Base-by-base conservation (phyloP, 768 basidiomycete species). In the Collybiopsis luxurians region DNA sequence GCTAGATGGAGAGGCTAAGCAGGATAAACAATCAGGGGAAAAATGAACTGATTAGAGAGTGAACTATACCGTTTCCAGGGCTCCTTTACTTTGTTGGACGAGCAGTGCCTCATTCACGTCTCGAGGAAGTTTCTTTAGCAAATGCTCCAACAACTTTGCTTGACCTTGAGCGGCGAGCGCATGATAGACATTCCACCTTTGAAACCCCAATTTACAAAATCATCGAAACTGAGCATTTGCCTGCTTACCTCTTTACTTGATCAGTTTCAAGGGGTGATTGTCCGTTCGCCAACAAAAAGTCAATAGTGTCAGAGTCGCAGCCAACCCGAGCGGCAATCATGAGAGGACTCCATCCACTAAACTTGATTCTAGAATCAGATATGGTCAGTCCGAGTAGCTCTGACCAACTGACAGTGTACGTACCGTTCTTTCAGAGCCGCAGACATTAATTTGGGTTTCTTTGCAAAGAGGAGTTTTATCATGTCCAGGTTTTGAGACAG, bases 121-220 rank as follows among this genome's bases (percentile, higher is more conserved):
- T 19, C 67, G 66, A n/a, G 84, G 81, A 2, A 87, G 72, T 57
- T 79, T 80, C 12, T 74, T 64, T 4, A 84, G 63, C 1, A 83
- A 62, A 61, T 81, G 73, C 27, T 75, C 65, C 13, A 85, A 62
- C 19, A 75, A 57, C 2, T 71, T 64, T 4, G 60, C 56, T 10
- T 71, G 45, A 40, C 67, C 68, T 0, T 54, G 47, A 0, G 61
- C 38, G 61, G 75, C 78, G 31, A 80, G 64, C 15, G 75, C 66
- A 65, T 87, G 85, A 58, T 77, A 80, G 21, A 85, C 76, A 61
- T 87, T 87, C 73, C 74, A 81, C 4, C 84, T 87, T 56, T 11
- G 9, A 36, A 48, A 42, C 49, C 2, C 21, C 26, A 19, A n/a
- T 28, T 27, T 13, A 27, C 7, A n/a, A 27, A 12, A 59, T 56